Percentiles rank a stretch among this genome's conserved stretches.
Evolutionary conservation across 2,329 filamentous ascomycete genomes (phyloP).

Genomic region (Exophiala lecanii-corni): DNA sequence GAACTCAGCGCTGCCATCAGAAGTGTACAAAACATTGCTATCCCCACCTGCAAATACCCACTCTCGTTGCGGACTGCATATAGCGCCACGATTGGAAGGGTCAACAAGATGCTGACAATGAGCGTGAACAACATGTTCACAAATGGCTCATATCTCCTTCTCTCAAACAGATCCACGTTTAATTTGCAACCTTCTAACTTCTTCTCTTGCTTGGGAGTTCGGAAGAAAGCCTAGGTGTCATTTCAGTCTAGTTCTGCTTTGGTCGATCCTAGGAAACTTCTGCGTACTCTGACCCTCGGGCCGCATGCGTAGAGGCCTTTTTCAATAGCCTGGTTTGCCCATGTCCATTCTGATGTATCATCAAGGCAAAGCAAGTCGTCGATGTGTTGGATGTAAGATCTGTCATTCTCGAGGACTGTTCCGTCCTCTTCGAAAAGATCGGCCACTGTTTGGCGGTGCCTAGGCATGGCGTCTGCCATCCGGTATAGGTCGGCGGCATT

Average conservation of each 20-base stretch:
- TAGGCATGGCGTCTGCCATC: neutral
- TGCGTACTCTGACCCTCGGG: neutral
- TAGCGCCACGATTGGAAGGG: neutral
- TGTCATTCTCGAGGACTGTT: neutral
- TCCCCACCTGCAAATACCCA: neutral
- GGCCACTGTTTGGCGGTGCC: neutral
- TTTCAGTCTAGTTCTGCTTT: no score
- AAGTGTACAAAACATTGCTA: neutral
- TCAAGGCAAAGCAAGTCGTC: neutral
- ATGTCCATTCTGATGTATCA: neutral
- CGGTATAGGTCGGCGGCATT: neutral
- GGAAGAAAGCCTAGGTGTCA: neutral
- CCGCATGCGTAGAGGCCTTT: neutral
- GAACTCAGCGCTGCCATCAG: neutral
- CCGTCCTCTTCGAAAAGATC: neutral
- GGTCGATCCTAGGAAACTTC: no score
- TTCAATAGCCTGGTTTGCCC: neutral
- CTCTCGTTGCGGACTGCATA: neutral
- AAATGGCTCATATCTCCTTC: neutral
- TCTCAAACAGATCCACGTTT: neutral
- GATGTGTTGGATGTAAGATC: neutral
- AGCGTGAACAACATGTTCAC: neutral
- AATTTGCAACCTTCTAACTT: neutral
- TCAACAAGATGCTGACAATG: neutral
- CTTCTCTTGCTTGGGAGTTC: neutral